phyloP scores from a whole-genome alignment of 2,329 filamentous ascomycete species.

The Davidsoniella eucalypti region DNA sequence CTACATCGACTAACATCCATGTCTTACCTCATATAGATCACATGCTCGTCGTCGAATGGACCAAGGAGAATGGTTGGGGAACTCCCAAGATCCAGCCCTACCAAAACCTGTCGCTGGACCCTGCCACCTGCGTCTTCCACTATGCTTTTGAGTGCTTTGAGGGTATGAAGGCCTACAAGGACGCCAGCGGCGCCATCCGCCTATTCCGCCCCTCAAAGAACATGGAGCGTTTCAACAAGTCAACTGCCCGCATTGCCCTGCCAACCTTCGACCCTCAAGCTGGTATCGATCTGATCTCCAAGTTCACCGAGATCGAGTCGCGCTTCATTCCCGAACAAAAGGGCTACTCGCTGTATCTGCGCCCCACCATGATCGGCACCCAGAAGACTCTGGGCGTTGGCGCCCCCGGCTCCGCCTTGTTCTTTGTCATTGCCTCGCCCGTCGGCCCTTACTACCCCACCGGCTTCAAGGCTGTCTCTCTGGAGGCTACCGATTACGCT shows the following conservation, averaged over 20 bases:
- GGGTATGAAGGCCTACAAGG: slow-evolving; percentile 98
- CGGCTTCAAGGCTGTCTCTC: slow-evolving; percentile 89
- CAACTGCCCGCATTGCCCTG: slow-evolving; percentile 76
- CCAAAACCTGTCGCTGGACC: slow-evolving; percentile 92
- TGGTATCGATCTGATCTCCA: slow-evolving; percentile 65
- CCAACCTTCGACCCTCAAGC: slow-evolving; percentile 64
- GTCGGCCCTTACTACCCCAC: slow-evolving; percentile 97
- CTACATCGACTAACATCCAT: background rate
- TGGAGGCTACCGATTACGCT: slow-evolving; percentile 93
- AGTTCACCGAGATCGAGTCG: slow-evolving; percentile 65
- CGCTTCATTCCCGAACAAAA: slow-evolving; percentile 75
- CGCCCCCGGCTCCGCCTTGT: slow-evolving; percentile 75
- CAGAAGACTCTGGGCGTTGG: slow-evolving; percentile 87
- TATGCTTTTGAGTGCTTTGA: slow-evolving; percentile 98
- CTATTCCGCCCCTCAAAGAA: slow-evolving; percentile 93
- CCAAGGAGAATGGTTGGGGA: slow-evolving; percentile 66
- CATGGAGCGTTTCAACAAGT: slow-evolving; percentile 89
- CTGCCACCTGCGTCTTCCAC: slow-evolving; percentile 93
- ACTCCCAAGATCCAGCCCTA: slow-evolving; percentile 75
- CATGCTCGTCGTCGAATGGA: slow-evolving; percentile 95
- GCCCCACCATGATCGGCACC: slow-evolving; percentile 93
- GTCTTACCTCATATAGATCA: slow-evolving; percentile 47
- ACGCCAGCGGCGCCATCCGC: slow-evolving; percentile 58
- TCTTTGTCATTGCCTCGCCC: slow-evolving; percentile 90
- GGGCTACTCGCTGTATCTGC: slow-evolving; percentile 89